Conservation (phyloP, 2,329 filamentous ascomycete species). For the Ramularia collo-cygni region DNA sequence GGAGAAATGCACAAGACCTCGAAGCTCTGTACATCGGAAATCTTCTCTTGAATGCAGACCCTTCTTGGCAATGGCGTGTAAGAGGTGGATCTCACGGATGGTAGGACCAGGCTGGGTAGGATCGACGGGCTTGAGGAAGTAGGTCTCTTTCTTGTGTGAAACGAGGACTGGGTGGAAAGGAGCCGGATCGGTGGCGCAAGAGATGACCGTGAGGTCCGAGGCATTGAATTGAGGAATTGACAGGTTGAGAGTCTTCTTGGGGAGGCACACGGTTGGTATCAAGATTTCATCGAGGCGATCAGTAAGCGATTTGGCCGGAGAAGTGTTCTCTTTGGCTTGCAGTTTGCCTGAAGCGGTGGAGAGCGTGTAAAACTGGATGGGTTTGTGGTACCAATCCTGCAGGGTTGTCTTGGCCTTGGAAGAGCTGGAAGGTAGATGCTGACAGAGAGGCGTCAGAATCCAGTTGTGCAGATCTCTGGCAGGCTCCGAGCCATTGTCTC, state of each 20-base stretch:
- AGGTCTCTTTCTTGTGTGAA: slow-evolving; percentile 8
- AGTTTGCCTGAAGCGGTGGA: slow-evolving; percentile 21
- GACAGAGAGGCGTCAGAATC: slow-evolving; percentile 25
- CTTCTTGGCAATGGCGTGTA: slow-evolving; percentile 24
- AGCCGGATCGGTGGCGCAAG: slow-evolving; percentile 18
- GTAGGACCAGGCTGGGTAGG: slow-evolving; percentile 24
- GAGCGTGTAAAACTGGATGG: slow-evolving; percentile 27
- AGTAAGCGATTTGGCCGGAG: slow-evolving; percentile 12
- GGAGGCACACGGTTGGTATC: slow-evolving; percentile 25
- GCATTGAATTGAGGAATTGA: slow-evolving; percentile 20
- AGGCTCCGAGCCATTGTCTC: slow-evolving; percentile 12
- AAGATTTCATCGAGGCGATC: slow-evolving; percentile 19
- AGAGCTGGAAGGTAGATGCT: slow-evolving; percentile 3
- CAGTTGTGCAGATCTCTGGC: slow-evolving; percentile 24
- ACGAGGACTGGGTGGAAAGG: slow-evolving; percentile 25
- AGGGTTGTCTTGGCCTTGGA: slow-evolving; percentile 14
- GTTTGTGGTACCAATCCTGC: slow-evolving; percentile 27
- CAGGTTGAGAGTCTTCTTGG: slow-evolving; percentile 30
- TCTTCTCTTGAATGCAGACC: slow-evolving; percentile 19
- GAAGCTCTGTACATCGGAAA: slow-evolving; percentile 26
- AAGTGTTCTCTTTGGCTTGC: slow-evolving; percentile 19
- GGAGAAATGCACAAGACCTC: slow-evolving; percentile 23
- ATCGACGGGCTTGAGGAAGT: slow-evolving; percentile 32
- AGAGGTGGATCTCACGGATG: slow-evolving; percentile 29
- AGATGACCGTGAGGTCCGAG: slow-evolving; percentile 22